Evolutionary conservation across 179 eudicot species (phyloP), one percentile per base, ranked within the genome.

Genomic region (Beta macrorhiza): DNA sequence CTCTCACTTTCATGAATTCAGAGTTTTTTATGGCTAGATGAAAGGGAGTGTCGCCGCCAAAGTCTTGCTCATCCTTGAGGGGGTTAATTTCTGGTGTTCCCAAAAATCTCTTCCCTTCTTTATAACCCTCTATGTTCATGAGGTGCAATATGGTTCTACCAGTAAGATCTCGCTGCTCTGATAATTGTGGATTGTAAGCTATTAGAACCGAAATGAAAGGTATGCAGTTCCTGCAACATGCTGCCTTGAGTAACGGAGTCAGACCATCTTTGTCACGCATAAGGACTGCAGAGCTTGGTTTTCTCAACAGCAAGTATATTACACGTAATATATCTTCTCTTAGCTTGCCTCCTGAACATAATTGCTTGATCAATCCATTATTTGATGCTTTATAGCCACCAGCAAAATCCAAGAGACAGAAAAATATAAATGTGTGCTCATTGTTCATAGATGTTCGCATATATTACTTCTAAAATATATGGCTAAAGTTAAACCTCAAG

Each of bases 211-310:
- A 75, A 37, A 75, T 59, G 45, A 58, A 15, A 75, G 62, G 77
- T 20, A 53, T 9, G 53, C 47, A 11, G 13, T 16, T 58, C 51
- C 53, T 75, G 42, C 78, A 42, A 19, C 78, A 15, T 42, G 78
- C 44, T 58, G 78, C 78, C 67, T n/a, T 59, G 42, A 75, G 78
- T 58, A 75, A 75, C 6, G 67, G 78, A 32, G 78, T 75, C 78
- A 75, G 32, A 32, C 22, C 67, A 57, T 75, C 51, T 19, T 19
- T 32, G 44, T 75, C 78, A 8, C 67, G 67, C 25, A 8, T 44
- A 37, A 1, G 58, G 52, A 22, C 52, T 5, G 67, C 52, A 75
- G 67, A 29, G 37, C 78, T 57, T 32, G 25, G 20, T 75, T 58
- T 57, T 42, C 32, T 32, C 42, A 75, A 22, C 29, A 17, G n/a